Base-by-base conservation (phyloP, 2,329 filamentous ascomycete species). In the Colletotrichum abscissum region DNA sequence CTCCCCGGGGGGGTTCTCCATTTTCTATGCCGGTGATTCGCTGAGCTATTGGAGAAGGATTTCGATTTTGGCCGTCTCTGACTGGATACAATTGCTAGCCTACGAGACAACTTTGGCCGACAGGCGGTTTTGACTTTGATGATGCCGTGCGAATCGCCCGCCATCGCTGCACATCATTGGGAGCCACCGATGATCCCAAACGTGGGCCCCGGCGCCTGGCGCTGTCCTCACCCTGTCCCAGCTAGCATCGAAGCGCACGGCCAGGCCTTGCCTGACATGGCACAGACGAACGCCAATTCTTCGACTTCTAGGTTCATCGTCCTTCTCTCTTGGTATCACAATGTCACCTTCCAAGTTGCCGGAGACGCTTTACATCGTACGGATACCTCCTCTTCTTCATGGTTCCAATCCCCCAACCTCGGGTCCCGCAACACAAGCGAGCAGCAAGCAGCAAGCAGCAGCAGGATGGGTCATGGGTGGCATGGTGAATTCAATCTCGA, bases 371-470 rank as follows among this genome's bases (percentile, higher is more conserved):
- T 12, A 35, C 33, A 35, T 11, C 33, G 33, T 35, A 35, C 33
- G 33, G 11, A 12, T 35, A 12, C 33, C 42, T 49, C 42, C 42
- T 49, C 42, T n/a, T 49, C 22, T 28, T 52, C 28, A 59, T 69
- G 55, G 33, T 66, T 72, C 55, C 65, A 62, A 67, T 72, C 57
- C 33, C 67, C 70, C 68, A 66, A 46, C 72, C 68, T 74, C 69
- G 74, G 68, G 59, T 73, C 72, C 52, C 65, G 57, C 60, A 74
- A 55, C 52, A 38, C 72, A 56, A 72, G 58, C 22, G 49, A 76
- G 81, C 78, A 80, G 77, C 78, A 42, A 76, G 81, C 78, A 80
- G 77, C 78, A 42, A 79, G 80, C 81, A 79, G 80, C 33, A 35
- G 76, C 78, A 49, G n/a, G 54, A 49, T 30, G 63, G 55, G 19